phyloP scores from a whole-genome alignment of 139 green algal species.

The Chlamydomonas urium region DNA sequence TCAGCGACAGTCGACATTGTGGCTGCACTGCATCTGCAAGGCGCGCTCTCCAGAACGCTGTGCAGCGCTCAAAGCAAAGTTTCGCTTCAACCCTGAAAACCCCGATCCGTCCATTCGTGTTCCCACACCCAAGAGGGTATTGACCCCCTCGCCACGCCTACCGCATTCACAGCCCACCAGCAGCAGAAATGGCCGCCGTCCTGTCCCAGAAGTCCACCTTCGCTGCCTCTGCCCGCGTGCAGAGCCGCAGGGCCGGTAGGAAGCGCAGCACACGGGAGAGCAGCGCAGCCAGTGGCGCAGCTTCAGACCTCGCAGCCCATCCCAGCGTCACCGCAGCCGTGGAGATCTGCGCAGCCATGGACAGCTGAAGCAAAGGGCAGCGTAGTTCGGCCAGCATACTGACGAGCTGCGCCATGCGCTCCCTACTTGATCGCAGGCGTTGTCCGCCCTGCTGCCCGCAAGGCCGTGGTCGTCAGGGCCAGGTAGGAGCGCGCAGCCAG shows the following conservation, averaged over 20 bases:
- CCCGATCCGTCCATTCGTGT: too few species aligned
- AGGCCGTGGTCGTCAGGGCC: slow-evolving; percentile 4
- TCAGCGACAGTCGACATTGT: too few species aligned
- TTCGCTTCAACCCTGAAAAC: too few species aligned
- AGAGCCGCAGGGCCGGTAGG: background rate
- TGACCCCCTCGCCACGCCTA: too few species aligned
- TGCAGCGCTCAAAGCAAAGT: too few species aligned
- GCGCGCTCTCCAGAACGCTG: too few species aligned
- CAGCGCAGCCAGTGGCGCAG: background rate
- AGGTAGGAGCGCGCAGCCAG: background rate
- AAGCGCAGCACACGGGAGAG: background rate
- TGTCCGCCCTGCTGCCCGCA: background rate
- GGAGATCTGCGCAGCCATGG: background rate
- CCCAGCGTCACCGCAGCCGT: background rate
- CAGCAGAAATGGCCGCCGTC: slow-evolving; percentile 5
- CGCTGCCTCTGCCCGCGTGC: slow-evolving; percentile 3
- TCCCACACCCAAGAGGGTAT: too few species aligned
- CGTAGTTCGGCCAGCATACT: too few species aligned
- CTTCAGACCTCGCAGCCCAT: background rate
- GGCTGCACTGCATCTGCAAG: too few species aligned
- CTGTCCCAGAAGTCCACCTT: slow-evolving; percentile 12
- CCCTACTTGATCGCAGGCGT: slow-evolving; percentile 1
- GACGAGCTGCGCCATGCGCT: too few species aligned
- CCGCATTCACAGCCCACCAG: too few species aligned
- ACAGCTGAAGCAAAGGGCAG: background rate